phyloP scores from a whole-genome alignment of 345 rosid genomes.

The Ceriops zippeliana region DNA sequence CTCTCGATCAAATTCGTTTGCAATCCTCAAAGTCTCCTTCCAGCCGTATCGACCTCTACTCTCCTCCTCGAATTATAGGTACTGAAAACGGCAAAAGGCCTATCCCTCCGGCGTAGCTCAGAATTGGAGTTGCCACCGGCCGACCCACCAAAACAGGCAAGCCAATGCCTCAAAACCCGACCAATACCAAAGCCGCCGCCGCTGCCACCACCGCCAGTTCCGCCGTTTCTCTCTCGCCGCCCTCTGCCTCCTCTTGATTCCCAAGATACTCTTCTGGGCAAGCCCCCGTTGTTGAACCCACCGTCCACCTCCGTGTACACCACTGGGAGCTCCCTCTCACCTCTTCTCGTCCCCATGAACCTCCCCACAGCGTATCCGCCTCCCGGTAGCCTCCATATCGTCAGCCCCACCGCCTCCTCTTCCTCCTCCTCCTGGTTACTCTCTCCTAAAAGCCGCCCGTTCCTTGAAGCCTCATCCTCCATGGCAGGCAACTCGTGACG shows the following conservation, averaged over 20 bases:
- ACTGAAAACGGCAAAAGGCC: conserved; percentile 16
- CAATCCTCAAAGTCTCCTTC: conserved; percentile 19
- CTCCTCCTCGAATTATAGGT: conserved; percentile 21
- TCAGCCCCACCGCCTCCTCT: conserved; percentile 67
- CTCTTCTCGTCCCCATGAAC: conserved; percentile 71
- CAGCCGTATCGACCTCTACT: conserved; percentile 16
- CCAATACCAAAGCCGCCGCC: neutral
- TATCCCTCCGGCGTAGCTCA: conserved; percentile 19
- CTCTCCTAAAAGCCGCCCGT: neutral
- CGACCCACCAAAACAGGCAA: conserved; percentile 20
- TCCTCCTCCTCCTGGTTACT: neutral
- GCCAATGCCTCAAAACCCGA: conserved; percentile 21
- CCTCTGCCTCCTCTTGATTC: conserved; percentile 49
- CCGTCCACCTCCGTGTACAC: conserved; percentile 95
- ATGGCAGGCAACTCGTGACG: conserved; percentile 75
- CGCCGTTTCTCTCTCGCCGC: conserved; percentile 52
- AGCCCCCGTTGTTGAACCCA: conserved; percentile 56
- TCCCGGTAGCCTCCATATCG: conserved; percentile 91
- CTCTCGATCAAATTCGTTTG: too few relatives aligned
- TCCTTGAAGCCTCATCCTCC: conserved; percentile 9
- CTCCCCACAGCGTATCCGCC: conserved; percentile 97
- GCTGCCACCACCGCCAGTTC: neutral
- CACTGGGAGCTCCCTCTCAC: conserved; percentile 68
- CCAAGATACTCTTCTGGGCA: conserved; percentile 79
- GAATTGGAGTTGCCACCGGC: conserved; percentile 13